These are phyloP conservation scores for Helicostylum pulchrum DNA, from an alignment of 192 early-diverging fungal species.

Conservation along the genomic window DNA sequence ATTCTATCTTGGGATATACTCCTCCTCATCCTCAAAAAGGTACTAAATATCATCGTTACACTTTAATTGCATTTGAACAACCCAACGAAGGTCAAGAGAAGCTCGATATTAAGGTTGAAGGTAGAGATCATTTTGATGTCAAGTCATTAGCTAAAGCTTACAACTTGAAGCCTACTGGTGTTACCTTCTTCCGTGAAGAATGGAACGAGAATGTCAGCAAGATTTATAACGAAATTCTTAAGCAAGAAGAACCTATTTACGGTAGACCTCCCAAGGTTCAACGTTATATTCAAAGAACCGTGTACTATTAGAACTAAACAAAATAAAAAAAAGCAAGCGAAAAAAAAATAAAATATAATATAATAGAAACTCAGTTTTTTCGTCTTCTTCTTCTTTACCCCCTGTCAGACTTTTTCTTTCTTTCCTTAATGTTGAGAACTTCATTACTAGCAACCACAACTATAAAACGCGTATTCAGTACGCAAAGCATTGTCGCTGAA, in stretches of 20 bases:
- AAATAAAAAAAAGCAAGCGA: no score
- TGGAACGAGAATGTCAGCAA: constrained; percentile 50
- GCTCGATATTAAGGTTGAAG: constrained; percentile 38
- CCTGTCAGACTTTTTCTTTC: no score
- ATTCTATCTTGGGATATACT: constrained; percentile 54
- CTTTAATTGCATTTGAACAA: constrained; percentile 63
- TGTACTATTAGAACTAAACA: constrained; percentile 21
- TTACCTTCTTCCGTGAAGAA: constrained; percentile 55
- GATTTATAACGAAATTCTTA: constrained; percentile 50
- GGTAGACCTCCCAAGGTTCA: constrained; percentile 50
- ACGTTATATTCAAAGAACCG: constrained; percentile 42
- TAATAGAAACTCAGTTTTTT: no score
- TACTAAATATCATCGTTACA: constrained; percentile 73
- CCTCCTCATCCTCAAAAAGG: constrained; percentile 79
- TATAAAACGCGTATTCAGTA: neutral
- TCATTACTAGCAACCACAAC: no score
- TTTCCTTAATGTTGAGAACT: no score
- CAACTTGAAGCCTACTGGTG: constrained; percentile 42
- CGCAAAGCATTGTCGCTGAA: constrained; percentile 5
- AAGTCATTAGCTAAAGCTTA: constrained; percentile 37
- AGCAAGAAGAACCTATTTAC: constrained; percentile 46
- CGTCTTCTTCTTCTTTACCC: no score
- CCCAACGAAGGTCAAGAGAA: constrained; percentile 47
- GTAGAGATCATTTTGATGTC: constrained; percentile 30
- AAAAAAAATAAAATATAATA: no score